Evolutionary conservation across 805 yeast genomes (phyloP).

Genomic region (Wickerhamiella galacta): DNA sequence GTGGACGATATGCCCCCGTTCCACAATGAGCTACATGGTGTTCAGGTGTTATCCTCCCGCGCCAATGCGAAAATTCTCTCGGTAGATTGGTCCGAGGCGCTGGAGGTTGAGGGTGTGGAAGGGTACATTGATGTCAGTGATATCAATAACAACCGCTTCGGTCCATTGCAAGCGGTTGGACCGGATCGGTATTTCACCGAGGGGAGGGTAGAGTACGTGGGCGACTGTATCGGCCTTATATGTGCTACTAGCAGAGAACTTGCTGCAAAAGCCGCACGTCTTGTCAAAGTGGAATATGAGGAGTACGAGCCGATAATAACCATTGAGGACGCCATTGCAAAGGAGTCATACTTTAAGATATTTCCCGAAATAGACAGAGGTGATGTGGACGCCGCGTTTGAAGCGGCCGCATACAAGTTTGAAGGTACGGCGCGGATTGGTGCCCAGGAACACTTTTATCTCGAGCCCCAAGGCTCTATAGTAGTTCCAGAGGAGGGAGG

Average conservation of each 20-base stretch:
- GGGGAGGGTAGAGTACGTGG: constrained; percentile 26
- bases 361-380: constrained; percentile 25
- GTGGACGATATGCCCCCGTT: constrained; percentile 30
- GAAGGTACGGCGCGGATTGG: constrained; percentile 28
- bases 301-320: constrained; percentile 25
- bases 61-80: constrained; percentile 29
- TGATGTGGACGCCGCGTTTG: constrained; percentile 26
- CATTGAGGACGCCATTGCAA: constrained; percentile 29
- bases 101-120: constrained; percentile 27
- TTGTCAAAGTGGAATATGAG: constrained; percentile 29
- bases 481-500: constrained; percentile 30
- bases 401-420: constrained; percentile 20
- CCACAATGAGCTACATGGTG: constrained; percentile 28
- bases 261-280: constrained; percentile 28
- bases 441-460: constrained; percentile 34
- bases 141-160: constrained; percentile 27
- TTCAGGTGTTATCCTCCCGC: constrained; percentile 28
- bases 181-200: constrained; percentile 28
- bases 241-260: constrained; percentile 26
- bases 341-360: constrained; percentile 26
- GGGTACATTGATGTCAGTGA: constrained; percentile 29
- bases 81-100: constrained; percentile 26
- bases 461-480: constrained; percentile 31
- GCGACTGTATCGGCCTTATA: constrained; percentile 30
- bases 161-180: constrained; percentile 25